Conservation (phyloP, 805 yeast genomes). For the Sugiyamaella qingdaonensis region DNA sequence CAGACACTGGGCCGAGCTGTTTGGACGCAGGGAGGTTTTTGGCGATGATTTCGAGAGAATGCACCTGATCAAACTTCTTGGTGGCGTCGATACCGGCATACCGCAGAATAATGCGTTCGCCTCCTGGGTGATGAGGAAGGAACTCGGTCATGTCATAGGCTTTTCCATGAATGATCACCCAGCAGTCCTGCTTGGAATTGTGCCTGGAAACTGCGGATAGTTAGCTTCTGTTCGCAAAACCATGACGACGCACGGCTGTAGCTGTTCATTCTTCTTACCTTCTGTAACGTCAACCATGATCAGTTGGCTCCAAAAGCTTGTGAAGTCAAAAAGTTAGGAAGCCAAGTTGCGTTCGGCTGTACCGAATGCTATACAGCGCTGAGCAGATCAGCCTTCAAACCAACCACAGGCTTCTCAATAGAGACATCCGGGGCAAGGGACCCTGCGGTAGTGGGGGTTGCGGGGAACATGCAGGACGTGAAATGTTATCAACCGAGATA, state of each 20-base stretch:
- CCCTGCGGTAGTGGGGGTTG: too few relatives aligned
- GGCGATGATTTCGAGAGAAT: constrained; percentile 80
- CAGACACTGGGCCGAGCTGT: constrained; percentile 53
- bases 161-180: constrained; percentile 79
- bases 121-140: constrained; percentile 59
- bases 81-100: constrained; percentile 76
- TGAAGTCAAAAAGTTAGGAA: not conserved
- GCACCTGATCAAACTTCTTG: constrained; percentile 80
- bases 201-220: constrained; percentile 43
- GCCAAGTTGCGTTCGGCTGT: not conserved
- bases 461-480: too few relatives aligned
- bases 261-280: constrained; percentile 11
- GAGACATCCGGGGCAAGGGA: too few relatives aligned
- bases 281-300: constrained; percentile 18
- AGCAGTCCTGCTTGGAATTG: constrained; percentile 58
- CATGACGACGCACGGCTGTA: not conserved
- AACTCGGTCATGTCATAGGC: constrained; percentile 75
- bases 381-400: too few relatives aligned
- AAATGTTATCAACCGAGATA: too few relatives aligned
- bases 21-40: constrained; percentile 55
- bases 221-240: constrained; percentile 21
- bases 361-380: not conserved
- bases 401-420: too few relatives aligned
- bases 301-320: not conserved
- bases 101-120: constrained; percentile 49